Percentiles rank a stretch among this genome's conserved stretches.
Evolutionary conservation across 2,329 filamentous ascomycete genomes (phyloP).

Genomic region (Fusarium sp.): DNA sequence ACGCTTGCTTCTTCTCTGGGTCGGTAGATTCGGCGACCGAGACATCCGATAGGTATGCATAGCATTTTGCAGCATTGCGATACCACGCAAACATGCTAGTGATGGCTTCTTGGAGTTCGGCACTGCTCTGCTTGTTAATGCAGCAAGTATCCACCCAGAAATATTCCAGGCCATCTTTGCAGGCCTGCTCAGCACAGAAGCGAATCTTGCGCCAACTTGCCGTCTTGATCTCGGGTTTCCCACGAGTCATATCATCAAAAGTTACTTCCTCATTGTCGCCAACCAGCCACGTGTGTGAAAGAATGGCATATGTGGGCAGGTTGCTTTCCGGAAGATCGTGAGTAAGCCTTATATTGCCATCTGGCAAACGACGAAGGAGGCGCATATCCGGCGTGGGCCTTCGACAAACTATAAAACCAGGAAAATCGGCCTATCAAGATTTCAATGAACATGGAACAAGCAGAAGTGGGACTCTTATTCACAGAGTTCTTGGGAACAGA

Average conservation of each 20-base stretch:
- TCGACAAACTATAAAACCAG: not conserved
- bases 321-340: not conserved
- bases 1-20: not conserved
- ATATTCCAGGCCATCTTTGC: constrained; percentile 26
- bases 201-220: constrained; percentile 22
- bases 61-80: constrained; percentile 20
- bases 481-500: not conserved
- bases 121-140: constrained; percentile 34
- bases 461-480: not conserved
- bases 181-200: constrained; percentile 14
- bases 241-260: constrained; percentile 7
- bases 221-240: not conserved
- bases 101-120: constrained; percentile 35
- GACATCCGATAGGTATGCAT: constrained; percentile 38
- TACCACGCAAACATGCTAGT: constrained; percentile 41
- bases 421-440: not conserved
- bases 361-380: not conserved
- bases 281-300: constrained; percentile 27
- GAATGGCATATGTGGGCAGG: constrained; percentile 22
- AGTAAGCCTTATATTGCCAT: not conserved
- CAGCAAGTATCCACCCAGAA: constrained; percentile 38
- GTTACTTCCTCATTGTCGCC: constrained; percentile 12
- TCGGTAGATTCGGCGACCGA: not conserved
- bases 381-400: not conserved
- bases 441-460: not conserved